Base-by-base conservation (phyloP, 2,329 filamentous ascomycete species). In the Byssothecium circinans region DNA sequence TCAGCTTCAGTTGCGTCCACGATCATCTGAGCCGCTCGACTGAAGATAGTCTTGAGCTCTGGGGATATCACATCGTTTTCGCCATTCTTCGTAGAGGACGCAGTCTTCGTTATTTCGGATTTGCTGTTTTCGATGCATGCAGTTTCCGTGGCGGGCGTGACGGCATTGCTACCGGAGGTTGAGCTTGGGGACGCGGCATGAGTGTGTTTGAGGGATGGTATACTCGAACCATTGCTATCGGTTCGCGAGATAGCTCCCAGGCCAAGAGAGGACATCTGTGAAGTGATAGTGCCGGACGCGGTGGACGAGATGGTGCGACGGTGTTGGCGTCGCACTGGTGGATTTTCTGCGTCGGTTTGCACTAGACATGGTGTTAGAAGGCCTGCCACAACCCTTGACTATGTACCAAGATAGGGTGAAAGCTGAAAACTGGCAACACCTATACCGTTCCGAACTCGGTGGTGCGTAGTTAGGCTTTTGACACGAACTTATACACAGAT, bases 21-120 rank as follows among this genome's bases (percentile, higher is more conserved):
- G n/a, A 73, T 70, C 62, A 72, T 72, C 35, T 64, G 68, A 3
- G 68, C 65, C 8, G 70, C 70, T 22, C 69, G 51, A 17, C 56
- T 60, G 33, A 73, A 72, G 6, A 68, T 63, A 4, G 60, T 57
- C 30, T 58, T 61, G 8, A 70, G 49, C 30, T 72, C 67, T 4
- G 68, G 65, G 1, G 67, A 57, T 20, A 57, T 57, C 14, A 52
- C 57, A 41, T 60, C 53, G 29, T 58, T 59, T 22, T 58, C 49
- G 7, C 53, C 59, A 8, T 57, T 49, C 19, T 56, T 57, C 7
- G 57, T 54, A 2, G 61, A 54, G 8, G 64, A 64, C n/a, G 55
- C 49, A 14, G 49, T 52, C 29, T 61, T 64, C n/a, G 49, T 49
- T 2, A 57, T 44, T 15, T 62, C 58, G 10, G 58, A 43, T n/a